Evolutionary conservation across 1,284 basidiomycete species (phyloP).

Genomic region (Rhodotorula mucilaginosa): DNA sequence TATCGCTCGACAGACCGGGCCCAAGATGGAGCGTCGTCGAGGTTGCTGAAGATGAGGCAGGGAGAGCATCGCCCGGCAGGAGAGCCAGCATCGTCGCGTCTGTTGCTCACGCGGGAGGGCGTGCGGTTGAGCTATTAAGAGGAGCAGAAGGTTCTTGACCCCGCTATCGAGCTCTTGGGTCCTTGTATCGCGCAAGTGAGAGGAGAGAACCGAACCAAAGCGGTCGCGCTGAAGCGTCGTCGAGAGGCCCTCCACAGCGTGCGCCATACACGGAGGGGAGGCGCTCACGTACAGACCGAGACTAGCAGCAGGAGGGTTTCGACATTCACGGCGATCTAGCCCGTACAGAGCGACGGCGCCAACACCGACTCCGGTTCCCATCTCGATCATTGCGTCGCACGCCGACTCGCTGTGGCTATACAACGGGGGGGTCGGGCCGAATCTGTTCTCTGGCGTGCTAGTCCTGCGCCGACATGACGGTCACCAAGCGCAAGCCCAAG

Average conservation of each 20-base stretch:
- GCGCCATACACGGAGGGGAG: no score
- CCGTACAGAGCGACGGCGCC: no score
- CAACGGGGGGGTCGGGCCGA: not conserved
- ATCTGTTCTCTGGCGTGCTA: no score
- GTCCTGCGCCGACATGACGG: conserved; percentile 18
- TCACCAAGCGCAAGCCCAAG: conserved; percentile 38
- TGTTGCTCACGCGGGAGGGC: not conserved
- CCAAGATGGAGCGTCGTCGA: conserved; percentile 31
- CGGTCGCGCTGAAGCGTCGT: no score
- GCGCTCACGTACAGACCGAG: no score
- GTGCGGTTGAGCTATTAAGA: not conserved
- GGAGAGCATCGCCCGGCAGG: conserved; percentile 35
- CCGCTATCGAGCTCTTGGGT: not conserved
- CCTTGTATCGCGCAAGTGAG: no score
- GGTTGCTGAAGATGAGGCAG: conserved; percentile 12
- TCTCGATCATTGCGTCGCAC: not conserved
- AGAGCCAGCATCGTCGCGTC: conserved; percentile 19
- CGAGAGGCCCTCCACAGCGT: no score
- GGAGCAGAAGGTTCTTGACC: not conserved
- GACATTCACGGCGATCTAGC: no score
- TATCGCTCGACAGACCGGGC: conserved; percentile 23
- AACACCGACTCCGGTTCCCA: no score
- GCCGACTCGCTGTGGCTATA: no score
- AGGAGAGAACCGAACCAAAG: no score
- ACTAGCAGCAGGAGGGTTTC: no score